Base-by-base conservation (phyloP, 257 asterid species). In the Capsicum pubescens region DNA sequence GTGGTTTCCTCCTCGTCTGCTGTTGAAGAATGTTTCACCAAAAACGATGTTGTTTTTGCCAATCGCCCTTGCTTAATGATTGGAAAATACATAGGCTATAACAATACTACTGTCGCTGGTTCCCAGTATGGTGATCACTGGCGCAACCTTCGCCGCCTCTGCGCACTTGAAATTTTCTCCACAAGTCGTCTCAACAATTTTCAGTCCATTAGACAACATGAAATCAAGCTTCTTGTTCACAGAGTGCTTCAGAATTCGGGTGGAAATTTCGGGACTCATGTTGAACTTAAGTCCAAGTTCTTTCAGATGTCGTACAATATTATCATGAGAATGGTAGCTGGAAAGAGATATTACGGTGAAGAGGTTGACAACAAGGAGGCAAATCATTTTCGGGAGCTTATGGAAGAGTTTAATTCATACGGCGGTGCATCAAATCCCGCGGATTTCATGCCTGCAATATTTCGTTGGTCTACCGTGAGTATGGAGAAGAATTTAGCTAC, bases 321-420 rank as follows among this genome's bases (percentile, higher is more conserved):
- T 19, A 90, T 94, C 26, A 86, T 89, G 97, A 90, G 95, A 63
- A 94, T 92, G 97, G 86, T 91, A 0, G 90, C 89, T 12, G 95
- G 94, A 13, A 92, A 91, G 85, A 68, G 93, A 8, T 89, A 88
- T 50, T 88, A 69, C 4, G 93, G 96, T 0, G 94, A 63, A 44
- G 92, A 71, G 2, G 93, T 68, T 36, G 86, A 85, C 2, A 54
- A 82, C 11, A 82, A 86, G 17, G 92, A 89, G 87, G 91, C 92
- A 7, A 84, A 39, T 81, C 17, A 82, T 66, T 91, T 92, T 19
- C 83, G 87, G 15, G 85, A 64, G 83, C 86, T 90, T 0, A 84
- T 90, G 2, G 84, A 87, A 3, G 54, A 82, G 0, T 90, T 89
- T 83, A 76, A 68, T 8, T 46, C 90, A 1, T 66, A 26, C 2